phyloP scores from a whole-genome alignment of 106 monocot genomes.

The Dioscorea dumetorum region DNA sequence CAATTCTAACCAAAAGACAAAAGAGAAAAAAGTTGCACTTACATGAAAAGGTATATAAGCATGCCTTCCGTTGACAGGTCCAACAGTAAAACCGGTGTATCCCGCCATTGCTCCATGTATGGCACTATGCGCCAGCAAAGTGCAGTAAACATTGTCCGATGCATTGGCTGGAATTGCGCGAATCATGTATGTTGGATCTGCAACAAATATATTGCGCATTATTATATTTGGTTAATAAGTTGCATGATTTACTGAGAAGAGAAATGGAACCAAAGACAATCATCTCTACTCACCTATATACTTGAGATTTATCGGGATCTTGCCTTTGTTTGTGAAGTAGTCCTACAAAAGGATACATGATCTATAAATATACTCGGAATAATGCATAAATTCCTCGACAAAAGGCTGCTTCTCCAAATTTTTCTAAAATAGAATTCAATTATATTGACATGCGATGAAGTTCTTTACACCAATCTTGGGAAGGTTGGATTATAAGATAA shows the following conservation, averaged over 20 bases:
- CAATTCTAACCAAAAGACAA: background rate
- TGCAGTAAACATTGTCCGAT: conserved; percentile 93
- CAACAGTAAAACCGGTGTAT: conserved; percentile 87
- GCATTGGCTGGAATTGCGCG: conserved; percentile 89
- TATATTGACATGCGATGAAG: too few relatives aligned
- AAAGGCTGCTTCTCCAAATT: too few relatives aligned
- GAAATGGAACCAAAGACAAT: too few relatives aligned
- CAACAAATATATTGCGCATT: background rate
- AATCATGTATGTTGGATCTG: conserved; percentile 98
- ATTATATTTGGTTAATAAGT: too few relatives aligned
- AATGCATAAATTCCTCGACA: too few relatives aligned
- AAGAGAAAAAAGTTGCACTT: conserved; percentile 16
- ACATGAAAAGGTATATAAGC: conserved; percentile 90
- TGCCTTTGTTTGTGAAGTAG: conserved; percentile 45
- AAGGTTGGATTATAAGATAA: too few relatives aligned
- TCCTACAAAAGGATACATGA: conserved; percentile 29
- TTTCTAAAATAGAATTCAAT: too few relatives aligned
- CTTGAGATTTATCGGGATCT: conserved; percentile 72
- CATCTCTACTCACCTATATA: conserved; percentile 52
- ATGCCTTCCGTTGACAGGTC: conserved; percentile 86
- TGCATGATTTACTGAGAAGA: too few relatives aligned
- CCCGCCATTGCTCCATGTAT: conserved; percentile 95
- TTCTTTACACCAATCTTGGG: too few relatives aligned
- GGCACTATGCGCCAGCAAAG: conserved; percentile 85
- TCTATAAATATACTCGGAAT: too few relatives aligned